Evolutionary conservation across 2,329 filamentous ascomycete species (phyloP), one percentile per base, ranked within the genome.

Genomic region (Colletotrichum sp.): DNA sequence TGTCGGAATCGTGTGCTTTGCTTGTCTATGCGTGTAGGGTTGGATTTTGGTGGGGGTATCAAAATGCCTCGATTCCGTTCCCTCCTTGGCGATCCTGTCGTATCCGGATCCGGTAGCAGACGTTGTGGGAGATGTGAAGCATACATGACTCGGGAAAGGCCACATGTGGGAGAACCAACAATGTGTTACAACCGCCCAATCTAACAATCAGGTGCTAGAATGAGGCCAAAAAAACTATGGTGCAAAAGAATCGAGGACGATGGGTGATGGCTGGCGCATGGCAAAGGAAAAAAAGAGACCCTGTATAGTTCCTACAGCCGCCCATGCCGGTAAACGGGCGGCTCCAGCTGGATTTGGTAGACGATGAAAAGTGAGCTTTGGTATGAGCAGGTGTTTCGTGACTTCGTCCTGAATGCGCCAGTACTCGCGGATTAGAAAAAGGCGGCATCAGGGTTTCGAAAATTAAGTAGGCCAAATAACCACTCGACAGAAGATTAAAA

Each of bases 301-400:
- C 57, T 76, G 63, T 73, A 65, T 65, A 69, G n/a, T 77, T 69
- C 75, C 72, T 63, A 66, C 66, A 71, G 75, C 75, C 71, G 61
- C 67, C 75, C 65, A 22, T 71, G 66, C 61, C 55, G 62, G 67
- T 71, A 55, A 71, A 76, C 30, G 66, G 67, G 71, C 75, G 67
- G 71, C 71, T 71, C 72, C 73, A 71, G 75, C 75, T 77, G 68
- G 61, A 59, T 68, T 69, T 70, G 68, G 68, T 73, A 64, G 73
- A 70, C 57, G 49, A 70, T 76, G 66, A 77, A 74, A 73, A 77
- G 72, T 61, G 75, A 72, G 66, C 57, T 69, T 73, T 77, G 61
- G 76, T 77, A 77, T 77, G 69, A 76, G 73, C 74, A 71, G 73
- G 68, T 76, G 74, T 77, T 71, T 77, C 76, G 76, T 77, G 76